Conservation (phyloP, 75 land plant genomes). For the Cunninghamia lanceolata region DNA sequence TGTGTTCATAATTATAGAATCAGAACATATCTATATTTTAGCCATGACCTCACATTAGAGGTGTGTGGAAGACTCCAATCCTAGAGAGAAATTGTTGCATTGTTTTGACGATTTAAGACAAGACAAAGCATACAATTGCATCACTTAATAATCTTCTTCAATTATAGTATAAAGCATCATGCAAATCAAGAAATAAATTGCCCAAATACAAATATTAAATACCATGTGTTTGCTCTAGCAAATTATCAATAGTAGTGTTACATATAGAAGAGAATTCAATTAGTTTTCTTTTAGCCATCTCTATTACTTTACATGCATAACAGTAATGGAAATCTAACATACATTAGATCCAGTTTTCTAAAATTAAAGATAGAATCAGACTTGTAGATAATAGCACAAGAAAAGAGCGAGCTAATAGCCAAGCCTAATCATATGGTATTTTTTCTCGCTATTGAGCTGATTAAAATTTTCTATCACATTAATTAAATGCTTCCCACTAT, state of each 20-base stretch:
- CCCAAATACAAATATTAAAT: background rate
- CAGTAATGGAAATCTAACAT: background rate
- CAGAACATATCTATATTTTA: background rate
- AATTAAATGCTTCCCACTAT: slow-evolving; percentile 55
- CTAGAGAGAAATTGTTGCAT: background rate
- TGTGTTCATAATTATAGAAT: background rate
- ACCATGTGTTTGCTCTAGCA: background rate
- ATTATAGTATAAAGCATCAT: slow-evolving; percentile 8
- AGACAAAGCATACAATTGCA: background rate
- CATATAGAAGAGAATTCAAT: background rate
- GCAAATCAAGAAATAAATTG: background rate
- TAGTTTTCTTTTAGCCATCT: background rate
- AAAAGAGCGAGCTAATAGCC: slow-evolving; percentile 59
- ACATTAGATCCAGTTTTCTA: background rate
- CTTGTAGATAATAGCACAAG: slow-evolving; percentile 56
- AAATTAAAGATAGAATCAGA: slow-evolving; percentile 13
- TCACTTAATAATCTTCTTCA: background rate
- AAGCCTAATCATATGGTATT: slow-evolving; percentile 59
- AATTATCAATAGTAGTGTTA: background rate
- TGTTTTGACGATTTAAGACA: background rate
- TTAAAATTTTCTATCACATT: slow-evolving; percentile 89
- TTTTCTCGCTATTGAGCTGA: slow-evolving; percentile 62
- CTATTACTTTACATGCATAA: background rate
- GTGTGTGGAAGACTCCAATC: background rate
- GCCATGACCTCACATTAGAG: background rate